A percentile compares a stretch with the other conserved stretches of the same genome.
These are phyloP conservation scores for Pythium insidiosum DNA, from an alignment of 352 stramenopile genomes.

Conservation along the genomic window DNA sequence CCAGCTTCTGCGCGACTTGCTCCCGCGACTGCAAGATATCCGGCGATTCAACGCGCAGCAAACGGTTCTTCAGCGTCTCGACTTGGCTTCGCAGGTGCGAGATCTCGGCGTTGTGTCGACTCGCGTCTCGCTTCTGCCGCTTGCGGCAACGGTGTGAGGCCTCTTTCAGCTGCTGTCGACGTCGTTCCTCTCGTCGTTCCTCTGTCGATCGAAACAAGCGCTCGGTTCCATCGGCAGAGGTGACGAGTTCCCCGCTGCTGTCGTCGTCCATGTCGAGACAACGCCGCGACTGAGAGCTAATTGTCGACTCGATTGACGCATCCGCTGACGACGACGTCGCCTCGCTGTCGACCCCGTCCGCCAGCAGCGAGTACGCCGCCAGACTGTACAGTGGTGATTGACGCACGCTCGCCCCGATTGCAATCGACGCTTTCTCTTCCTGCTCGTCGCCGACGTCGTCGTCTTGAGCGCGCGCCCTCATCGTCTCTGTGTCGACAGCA, in stretches of 20 bases:
- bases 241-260: too few relatives aligned
- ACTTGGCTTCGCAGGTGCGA: slow-evolving; percentile 20
- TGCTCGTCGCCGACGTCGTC: background rate
- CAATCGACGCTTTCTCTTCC: background rate
- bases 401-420: background rate
- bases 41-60: background rate
- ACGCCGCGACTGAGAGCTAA: too few relatives aligned
- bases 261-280: too few relatives aligned
- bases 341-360: too few relatives aligned
- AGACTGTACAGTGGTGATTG: too few relatives aligned
- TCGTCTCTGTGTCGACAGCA: too few relatives aligned
- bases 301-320: too few relatives aligned
- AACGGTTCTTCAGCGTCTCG: background rate
- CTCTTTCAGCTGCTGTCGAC: slow-evolving; percentile 13
- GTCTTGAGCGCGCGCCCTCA: background rate
- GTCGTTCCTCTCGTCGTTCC: slow-evolving; percentile 2
- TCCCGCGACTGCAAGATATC: background rate
- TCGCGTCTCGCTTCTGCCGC: slow-evolving; percentile 38
- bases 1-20: slow-evolving; percentile 12
- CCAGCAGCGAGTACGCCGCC: too few relatives aligned
- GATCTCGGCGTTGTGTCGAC: slow-evolving; percentile 24
- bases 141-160: slow-evolving; percentile 25
- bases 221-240: background rate
- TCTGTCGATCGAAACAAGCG: background rate
- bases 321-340: too few relatives aligned